A percentile compares a stretch with the other conserved stretches of the same genome.
Evolutionary conservation across 2,329 filamentous ascomycete species (phyloP).

Genomic region (Venturiaceae sp.): DNA sequence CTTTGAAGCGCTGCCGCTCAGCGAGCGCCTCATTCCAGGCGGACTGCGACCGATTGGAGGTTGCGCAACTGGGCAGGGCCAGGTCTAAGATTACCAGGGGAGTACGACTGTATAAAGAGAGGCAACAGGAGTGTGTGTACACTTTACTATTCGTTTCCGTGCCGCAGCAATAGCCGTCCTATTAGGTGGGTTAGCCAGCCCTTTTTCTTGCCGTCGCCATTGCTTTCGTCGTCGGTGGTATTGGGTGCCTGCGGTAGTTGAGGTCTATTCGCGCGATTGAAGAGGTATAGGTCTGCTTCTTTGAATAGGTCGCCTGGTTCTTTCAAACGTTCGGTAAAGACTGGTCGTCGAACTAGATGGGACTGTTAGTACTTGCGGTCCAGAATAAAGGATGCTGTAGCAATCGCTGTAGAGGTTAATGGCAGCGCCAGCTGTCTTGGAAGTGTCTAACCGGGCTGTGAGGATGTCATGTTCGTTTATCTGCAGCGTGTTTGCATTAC

Average conservation of each 20-base stretch:
- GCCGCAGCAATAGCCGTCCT: too few relatives aligned
- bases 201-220: not conserved
- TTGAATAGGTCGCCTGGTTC: not conserved
- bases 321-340: not conserved
- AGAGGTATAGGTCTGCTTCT: not conserved
- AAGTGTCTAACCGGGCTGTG: not conserved
- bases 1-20: too few relatives aligned
- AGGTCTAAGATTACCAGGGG: too few relatives aligned
- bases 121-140: too few relatives aligned
- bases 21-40: too few relatives aligned
- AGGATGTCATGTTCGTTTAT: not conserved
- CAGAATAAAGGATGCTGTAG: not conserved
- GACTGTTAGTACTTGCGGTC: not conserved
- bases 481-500: not conserved
- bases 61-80: too few relatives aligned
- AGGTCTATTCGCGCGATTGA: not conserved
- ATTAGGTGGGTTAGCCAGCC: too few relatives aligned
- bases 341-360: not conserved
- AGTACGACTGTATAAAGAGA: too few relatives aligned
- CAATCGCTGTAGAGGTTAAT: not conserved
- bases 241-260: not conserved
- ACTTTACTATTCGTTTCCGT: too few relatives aligned
- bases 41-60: too few relatives aligned
- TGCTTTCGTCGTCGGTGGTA: not conserved
- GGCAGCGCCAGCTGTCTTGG: not conserved